Conservation (phyloP, 805 yeast genomes). For the Jamesozyma rosinii region DNA sequence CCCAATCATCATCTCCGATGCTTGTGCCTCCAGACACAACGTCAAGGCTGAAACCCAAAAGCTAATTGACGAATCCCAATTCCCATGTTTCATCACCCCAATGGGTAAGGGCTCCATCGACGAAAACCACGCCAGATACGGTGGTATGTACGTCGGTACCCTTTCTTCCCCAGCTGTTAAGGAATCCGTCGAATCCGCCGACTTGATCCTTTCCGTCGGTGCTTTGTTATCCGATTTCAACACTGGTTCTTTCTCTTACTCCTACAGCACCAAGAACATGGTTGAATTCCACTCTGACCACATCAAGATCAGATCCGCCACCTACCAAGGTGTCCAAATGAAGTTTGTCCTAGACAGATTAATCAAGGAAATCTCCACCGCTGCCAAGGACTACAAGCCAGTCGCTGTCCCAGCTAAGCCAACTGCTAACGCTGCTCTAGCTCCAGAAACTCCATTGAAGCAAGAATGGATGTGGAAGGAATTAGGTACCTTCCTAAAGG, state of each 20-base stretch:
- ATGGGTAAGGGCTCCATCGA: slow-evolving; percentile 71
- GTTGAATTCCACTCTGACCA: slow-evolving; percentile 64
- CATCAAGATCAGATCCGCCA: slow-evolving; percentile 52
- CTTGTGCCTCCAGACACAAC: slow-evolving; percentile 66
- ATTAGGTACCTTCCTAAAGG: slow-evolving; percentile 44
- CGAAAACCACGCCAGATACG: slow-evolving; percentile 55
- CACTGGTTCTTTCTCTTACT: slow-evolving; percentile 68
- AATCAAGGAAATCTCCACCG: slow-evolving; percentile 26
- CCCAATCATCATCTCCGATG: slow-evolving; percentile 67
- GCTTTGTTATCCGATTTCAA: slow-evolving; percentile 72
- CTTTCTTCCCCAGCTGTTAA: slow-evolving; percentile 57
- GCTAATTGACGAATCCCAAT: slow-evolving; percentile 52
- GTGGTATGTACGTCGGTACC: slow-evolving; percentile 71
- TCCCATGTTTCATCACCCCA: slow-evolving; percentile 73
- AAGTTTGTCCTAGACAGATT: slow-evolving; percentile 37
- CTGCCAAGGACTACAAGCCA: slow-evolving; percentile 34
- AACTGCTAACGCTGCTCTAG: slow-evolving; percentile 37
- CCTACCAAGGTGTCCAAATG: slow-evolving; percentile 57
- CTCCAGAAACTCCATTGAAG: slow-evolving; percentile 34
- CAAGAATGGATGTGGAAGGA: slow-evolving; percentile 57
- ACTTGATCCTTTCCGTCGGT: slow-evolving; percentile 62
- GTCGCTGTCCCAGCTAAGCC: slow-evolving; percentile 38
- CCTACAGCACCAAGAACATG: slow-evolving; percentile 54
- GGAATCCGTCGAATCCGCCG: slow-evolving; percentile 57
- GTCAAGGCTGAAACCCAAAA: slow-evolving; percentile 45